Conservation (phyloP, 1,284 basidiomycete species). For the Meira miltonrushii region DNA sequence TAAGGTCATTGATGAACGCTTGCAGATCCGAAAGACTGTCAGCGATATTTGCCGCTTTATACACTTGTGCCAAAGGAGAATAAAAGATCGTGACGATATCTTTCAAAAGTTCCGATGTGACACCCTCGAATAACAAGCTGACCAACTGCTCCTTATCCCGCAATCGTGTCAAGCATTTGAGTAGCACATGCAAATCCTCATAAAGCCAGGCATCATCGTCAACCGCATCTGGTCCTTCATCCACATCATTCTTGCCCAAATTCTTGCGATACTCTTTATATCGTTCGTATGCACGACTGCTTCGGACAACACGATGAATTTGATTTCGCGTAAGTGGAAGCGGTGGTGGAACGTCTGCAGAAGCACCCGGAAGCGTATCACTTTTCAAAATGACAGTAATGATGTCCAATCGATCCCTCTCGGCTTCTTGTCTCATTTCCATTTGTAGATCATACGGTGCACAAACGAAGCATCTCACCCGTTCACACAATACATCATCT, state of each 20-base stretch:
- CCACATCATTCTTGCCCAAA: conserved; percentile 53
- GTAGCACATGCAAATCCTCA: conserved; percentile 48
- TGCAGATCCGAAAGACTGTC: conserved; percentile 89
- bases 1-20: conserved; percentile 90
- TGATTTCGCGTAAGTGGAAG: conserved; percentile 55
- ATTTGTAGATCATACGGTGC: conserved; percentile 82
- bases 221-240: conserved; percentile 59
- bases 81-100: conserved; percentile 99
- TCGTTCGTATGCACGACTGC: conserved; percentile 44
- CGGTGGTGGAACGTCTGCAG: conserved; percentile 43
- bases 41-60: conserved; percentile 92
- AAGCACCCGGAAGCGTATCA: background rate
- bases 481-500: conserved; percentile 79
- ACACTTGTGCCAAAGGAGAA: conserved; percentile 92
- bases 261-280: conserved; percentile 38
- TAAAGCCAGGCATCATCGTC: conserved; percentile 50
- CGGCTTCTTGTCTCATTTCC: conserved; percentile 51
- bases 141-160: conserved; percentile 89
- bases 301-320: conserved; percentile 42
- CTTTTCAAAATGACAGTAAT: conserved; percentile 78
- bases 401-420: conserved; percentile 69
- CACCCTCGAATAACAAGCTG: conserved; percentile 90
- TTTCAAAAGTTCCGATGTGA: conserved; percentile 88
- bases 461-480: conserved; percentile 77
- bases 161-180: conserved; percentile 57